Evolutionary conservation across 2,329 filamentous ascomycete species (phyloP).

Genomic region (Paraphoma chrysanthemicola): DNA sequence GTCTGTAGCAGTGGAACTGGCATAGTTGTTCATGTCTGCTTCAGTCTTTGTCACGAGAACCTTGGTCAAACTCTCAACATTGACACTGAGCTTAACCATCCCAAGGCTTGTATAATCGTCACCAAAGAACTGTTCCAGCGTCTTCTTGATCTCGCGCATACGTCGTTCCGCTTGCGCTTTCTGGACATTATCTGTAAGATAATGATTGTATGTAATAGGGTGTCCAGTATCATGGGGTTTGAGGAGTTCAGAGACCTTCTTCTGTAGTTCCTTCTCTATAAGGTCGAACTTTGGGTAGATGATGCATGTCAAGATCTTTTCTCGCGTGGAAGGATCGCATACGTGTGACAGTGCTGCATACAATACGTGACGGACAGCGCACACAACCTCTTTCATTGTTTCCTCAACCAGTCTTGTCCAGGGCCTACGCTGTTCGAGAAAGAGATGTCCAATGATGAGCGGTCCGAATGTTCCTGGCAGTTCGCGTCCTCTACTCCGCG

Average conservation of each 20-base stretch:
- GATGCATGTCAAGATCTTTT: too few species aligned
- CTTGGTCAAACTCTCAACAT: conserved; percentile 16
- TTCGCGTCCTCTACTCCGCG: conserved; percentile 22
- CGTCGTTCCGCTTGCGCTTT: conserved; percentile 28
- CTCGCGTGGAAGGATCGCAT: conserved; percentile 3
- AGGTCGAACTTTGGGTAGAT: conserved; percentile 8
- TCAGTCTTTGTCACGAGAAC: conserved; percentile 13
- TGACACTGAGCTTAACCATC: conserved; percentile 3
- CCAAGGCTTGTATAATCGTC: conserved; percentile 5
- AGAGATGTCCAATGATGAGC: conserved; percentile 26
- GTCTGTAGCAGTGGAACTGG: conserved; percentile 35
- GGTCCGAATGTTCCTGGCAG: conserved; percentile 30
- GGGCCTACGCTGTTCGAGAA: conserved; percentile 24
- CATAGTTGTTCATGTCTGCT: conserved; percentile 38
- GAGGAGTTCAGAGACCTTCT: conserved; percentile 20
- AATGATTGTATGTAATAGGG: conserved; percentile 48
- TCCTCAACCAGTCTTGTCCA: conserved; percentile 17
- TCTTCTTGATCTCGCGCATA: conserved; percentile 13
- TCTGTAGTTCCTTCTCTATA: conserved; percentile 5
- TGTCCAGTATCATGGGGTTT: conserved; percentile 15
- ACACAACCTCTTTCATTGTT: too few species aligned
- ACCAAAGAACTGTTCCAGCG: background rate
- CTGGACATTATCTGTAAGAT: conserved; percentile 46
- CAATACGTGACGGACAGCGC: conserved; percentile 1
- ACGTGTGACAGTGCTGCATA: background rate